These are phyloP conservation scores for Castanea crenata DNA, from an alignment of 306 rosid species.

Conservation along the genomic window DNA sequence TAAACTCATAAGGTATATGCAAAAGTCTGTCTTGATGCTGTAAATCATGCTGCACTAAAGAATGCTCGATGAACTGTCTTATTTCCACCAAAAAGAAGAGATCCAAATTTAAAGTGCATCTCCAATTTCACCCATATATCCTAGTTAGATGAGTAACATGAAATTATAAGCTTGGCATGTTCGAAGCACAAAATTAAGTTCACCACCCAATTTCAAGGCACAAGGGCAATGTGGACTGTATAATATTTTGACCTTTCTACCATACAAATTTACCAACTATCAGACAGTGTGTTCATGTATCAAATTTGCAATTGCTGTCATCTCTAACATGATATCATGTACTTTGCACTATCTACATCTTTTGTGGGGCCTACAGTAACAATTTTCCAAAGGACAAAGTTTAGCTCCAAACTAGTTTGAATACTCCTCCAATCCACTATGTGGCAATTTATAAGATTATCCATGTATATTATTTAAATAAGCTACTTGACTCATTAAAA, in stretches of 20 bases:
- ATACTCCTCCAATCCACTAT: too few relatives aligned
- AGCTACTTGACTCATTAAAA: too few relatives aligned
- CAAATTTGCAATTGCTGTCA: not conserved
- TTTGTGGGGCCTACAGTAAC: not conserved
- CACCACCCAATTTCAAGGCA: not conserved
- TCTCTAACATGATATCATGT: not conserved
- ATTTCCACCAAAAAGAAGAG: too few relatives aligned
- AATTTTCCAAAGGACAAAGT: not conserved
- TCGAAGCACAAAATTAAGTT: not conserved
- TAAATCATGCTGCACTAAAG: too few relatives aligned
- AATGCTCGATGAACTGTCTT: too few relatives aligned
- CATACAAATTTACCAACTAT: not conserved
- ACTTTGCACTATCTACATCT: not conserved
- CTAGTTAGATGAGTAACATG: not conserved
- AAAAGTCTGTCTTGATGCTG: too few relatives aligned
- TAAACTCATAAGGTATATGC: constrained; percentile 75
- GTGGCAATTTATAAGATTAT: too few relatives aligned
- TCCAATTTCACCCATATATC: not conserved
- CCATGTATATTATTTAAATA: too few relatives aligned
- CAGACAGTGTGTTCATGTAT: not conserved
- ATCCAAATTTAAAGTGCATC: too few relatives aligned
- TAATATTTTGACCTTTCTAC: not conserved
- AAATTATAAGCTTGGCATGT: not conserved
- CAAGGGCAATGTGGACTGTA: not conserved
- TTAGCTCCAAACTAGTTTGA: too few relatives aligned